Evolutionary conservation across 164 flowering plant genomes (phyloP), one percentile per base, ranked within the genome.

Genomic region (Magnolia kwangsiensis): DNA sequence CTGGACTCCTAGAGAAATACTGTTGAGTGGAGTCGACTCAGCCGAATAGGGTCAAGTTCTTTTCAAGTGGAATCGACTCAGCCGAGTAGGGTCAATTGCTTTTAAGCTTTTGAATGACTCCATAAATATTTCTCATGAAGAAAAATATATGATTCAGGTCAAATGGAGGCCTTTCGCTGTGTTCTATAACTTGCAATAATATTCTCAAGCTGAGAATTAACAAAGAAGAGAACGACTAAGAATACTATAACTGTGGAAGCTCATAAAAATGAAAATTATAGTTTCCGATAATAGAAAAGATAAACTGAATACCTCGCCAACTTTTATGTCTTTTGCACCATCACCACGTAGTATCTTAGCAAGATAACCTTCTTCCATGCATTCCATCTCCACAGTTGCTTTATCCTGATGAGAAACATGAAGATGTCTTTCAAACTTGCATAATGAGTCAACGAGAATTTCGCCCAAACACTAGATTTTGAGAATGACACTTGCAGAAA

Each of bases 361-460:
- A 79, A 94, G 81, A 85, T 88, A 96, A n/a, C 99, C 98, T 77
- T 96, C 99, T 80, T 96, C 99, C 99, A 96, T 94, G 83, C 97
- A 92, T 83, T 96, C 99, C 99, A 96, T 90, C 83, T 96, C 99
- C 18, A 96, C 99, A 3, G 99, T 94, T 20, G 99, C 98, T 86
- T 96, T 96, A 84, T 96, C 99, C 99, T 95, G 69, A 0, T 23
- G 49, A 74, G 69, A 72, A 19, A 63, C 7, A 67, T 50, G 18
- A 2, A 37, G 45, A 55, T 55, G 61, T 55, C 61, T 37, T 16
- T 73, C 24, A 67, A 31, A 65, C 59, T 1, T 23, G n/a, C 6
- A 9, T 63, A 69, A 69, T 37, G n/a, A 71, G 37, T 5, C 37
- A 73, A 50, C 24, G 19, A 2, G 19, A 55, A 37, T 37, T 55